Conservation (phyloP, 805 yeast genomes). For the Candida coleopterorum region DNA sequence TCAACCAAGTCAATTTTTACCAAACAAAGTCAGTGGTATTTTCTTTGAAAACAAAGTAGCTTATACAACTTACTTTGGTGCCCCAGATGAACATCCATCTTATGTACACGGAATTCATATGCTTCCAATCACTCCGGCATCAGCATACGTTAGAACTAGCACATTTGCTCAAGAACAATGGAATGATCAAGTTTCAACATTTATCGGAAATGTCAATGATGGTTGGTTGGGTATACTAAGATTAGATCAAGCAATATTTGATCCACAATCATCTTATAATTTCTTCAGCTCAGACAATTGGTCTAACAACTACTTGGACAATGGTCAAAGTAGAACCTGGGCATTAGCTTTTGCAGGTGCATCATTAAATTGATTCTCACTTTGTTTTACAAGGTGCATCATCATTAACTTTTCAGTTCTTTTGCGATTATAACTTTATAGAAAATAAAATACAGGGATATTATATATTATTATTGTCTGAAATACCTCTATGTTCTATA, state of each 20-base stretch:
- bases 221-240: constrained; percentile 76
- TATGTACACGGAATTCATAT: constrained; percentile 78
- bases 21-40: constrained; percentile 69
- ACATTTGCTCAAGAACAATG: constrained; percentile 59
- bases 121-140: constrained; percentile 68
- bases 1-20: constrained; percentile 49
- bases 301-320: constrained; percentile 41
- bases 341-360: constrained; percentile 57
- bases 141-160: constrained; percentile 54
- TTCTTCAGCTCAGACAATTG: constrained; percentile 43
- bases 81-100: constrained; percentile 33
- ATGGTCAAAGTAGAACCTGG: constrained; percentile 64
- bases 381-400: too few relatives aligned
- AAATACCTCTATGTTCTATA: too few relatives aligned
- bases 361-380: constrained; percentile 8
- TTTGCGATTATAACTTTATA: too few relatives aligned
- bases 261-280: constrained; percentile 57
- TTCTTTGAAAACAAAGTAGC: constrained; percentile 67
- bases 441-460: too few relatives aligned
- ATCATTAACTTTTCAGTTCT: too few relatives aligned
- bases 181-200: constrained; percentile 43
- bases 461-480: too few relatives aligned
- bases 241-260: constrained; percentile 69
- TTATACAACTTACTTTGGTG: constrained; percentile 71
- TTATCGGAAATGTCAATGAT: constrained; percentile 44